A percentile compares a stretch with the other conserved stretches of the same genome.
phyloP scores from a whole-genome alignment of 2,329 filamentous ascomycete species.

The Fusarium miscanthi region DNA sequence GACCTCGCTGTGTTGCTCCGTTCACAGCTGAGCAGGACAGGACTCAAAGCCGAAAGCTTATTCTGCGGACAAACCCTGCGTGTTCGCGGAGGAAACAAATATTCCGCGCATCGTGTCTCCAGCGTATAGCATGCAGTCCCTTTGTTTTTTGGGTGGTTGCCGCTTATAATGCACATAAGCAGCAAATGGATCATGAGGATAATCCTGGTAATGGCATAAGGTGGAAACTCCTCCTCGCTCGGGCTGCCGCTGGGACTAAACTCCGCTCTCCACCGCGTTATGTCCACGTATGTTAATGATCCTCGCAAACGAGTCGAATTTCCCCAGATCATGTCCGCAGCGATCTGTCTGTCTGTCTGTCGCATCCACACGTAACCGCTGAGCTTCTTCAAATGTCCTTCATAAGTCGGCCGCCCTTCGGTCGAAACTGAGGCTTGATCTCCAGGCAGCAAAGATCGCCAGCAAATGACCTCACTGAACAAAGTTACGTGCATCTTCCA shows the following conservation, averaged over 20 bases:
- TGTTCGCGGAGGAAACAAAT: neutral
- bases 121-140: neutral
- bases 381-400: neutral
- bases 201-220: neutral
- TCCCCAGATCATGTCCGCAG: neutral
- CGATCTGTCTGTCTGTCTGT: neutral
- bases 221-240: neutral
- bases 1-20: neutral
- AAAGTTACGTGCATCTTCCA: neutral
- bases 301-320: neutral
- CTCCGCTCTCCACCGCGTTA: neutral
- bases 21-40: neutral
- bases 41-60: neutral
- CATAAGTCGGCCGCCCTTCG: neutral
- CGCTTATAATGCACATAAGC: neutral
- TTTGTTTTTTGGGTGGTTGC: neutral
- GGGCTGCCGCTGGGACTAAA: neutral
- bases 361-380: neutral
- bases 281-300: neutral
- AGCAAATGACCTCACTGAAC: neutral
- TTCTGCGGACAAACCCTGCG: neutral
- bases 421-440: neutral
- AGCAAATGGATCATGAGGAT: neutral
- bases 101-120: neutral
- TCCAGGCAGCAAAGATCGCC: neutral